A percentile compares a stretch with the other conserved stretches of the same genome.
Conservation (phyloP, 768 basidiomycete species). For the Exidia glandulosa region DNA sequence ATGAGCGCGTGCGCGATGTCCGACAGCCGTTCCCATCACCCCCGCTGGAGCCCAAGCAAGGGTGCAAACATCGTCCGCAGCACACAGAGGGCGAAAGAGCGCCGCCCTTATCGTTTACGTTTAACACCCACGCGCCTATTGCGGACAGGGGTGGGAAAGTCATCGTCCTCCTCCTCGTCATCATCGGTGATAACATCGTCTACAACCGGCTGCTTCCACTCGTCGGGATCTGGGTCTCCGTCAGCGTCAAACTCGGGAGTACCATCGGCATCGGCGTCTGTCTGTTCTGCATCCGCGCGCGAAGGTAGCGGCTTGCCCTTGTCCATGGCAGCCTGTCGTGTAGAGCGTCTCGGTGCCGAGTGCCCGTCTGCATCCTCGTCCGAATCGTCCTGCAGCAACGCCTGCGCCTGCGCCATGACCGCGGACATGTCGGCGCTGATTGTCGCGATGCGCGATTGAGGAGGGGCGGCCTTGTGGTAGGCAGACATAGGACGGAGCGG, state of each 20-base stretch:
- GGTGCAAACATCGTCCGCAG: slow-evolving; percentile 8
- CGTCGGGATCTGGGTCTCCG: not conserved
- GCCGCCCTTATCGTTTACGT: slow-evolving; percentile 56
- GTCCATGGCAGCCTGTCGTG: not conserved
- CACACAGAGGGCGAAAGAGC: no score
- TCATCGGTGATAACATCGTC: slow-evolving; percentile 28
- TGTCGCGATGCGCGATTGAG: slow-evolving; percentile 57
- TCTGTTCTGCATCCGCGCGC: slow-evolving; percentile 13
- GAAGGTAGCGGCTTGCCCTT: not conserved
- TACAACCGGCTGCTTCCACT: slow-evolving; percentile 18
- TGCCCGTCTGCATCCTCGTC: slow-evolving; percentile 24
- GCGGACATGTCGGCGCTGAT: slow-evolving; percentile 75
- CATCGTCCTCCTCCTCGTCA: slow-evolving; percentile 14
- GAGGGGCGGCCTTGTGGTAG: slow-evolving; percentile 40
- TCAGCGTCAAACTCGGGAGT: not conserved
- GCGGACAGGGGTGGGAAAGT: not conserved
- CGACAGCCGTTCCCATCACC: not conserved
- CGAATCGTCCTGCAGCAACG: slow-evolving; percentile 45
- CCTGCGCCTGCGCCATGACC: slow-evolving; percentile 64
- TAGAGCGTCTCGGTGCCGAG: not conserved
- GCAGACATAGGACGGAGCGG: slow-evolving; percentile 68
- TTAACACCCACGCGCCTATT: slow-evolving; percentile 24
- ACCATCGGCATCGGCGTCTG: slow-evolving; percentile 4
- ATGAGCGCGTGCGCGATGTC: not conserved
- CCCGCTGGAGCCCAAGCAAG: no score